Conservation (phyloP, 495 filamentous ascomycete genomes). For the Penicillium paxilli region DNA sequence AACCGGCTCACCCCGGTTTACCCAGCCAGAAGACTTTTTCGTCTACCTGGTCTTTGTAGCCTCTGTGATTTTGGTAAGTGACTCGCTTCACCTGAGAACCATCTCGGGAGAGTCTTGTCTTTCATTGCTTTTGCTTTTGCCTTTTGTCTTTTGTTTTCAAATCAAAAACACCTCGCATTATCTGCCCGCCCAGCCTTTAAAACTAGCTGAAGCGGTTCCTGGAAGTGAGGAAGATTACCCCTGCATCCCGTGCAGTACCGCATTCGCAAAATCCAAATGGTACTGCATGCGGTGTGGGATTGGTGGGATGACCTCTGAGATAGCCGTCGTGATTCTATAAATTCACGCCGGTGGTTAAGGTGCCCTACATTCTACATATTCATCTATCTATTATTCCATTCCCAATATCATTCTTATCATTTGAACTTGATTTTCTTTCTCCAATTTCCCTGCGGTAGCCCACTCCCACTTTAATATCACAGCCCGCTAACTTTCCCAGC, state of each 20-base stretch:
- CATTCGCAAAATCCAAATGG: constrained; percentile 74
- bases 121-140: constrained; percentile 8
- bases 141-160: constrained; percentile 15
- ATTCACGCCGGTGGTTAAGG: constrained; percentile 74
- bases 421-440: constrained; percentile 12
- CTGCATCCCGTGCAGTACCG: constrained; percentile 66
- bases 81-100: constrained; percentile 9
- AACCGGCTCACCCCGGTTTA: constrained; percentile 58
- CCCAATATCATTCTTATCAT: constrained; percentile 25
- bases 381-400: constrained; percentile 18
- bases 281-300: constrained; percentile 73
- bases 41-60: constrained; percentile 65
- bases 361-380: constrained; percentile 76
- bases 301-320: constrained; percentile 92
- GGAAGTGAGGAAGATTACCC: constrained; percentile 96
- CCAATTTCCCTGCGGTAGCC: constrained; percentile 21
- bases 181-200: constrained; percentile 92
- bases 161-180: constrained; percentile 69
- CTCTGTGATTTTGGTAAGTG: constrained; percentile 62
- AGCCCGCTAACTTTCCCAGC: constrained; percentile 32
- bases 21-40: constrained; percentile 66
- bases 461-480: constrained; percentile 1
- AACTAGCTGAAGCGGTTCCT: constrained; percentile 93
- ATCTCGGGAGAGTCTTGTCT: constrained; percentile 9
- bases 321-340: constrained; percentile 63